phyloP scores from a whole-genome alignment of 345 rosid species.

The Eucalyptus guilfoylei region DNA sequence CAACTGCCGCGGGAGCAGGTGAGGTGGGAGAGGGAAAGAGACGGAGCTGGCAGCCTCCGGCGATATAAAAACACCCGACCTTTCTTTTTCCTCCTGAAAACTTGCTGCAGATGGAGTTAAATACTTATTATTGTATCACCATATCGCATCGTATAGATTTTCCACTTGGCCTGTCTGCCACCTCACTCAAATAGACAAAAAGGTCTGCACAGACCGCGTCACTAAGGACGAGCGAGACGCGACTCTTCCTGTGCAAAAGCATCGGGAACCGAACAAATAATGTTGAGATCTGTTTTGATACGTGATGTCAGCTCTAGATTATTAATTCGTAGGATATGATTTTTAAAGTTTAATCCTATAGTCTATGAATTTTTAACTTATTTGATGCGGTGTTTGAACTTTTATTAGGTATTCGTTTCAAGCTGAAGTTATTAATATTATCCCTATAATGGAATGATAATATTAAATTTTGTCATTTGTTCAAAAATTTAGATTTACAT shows the following conservation, averaged over 20 bases:
- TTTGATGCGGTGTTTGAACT: fast-evolving
- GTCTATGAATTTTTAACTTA: neutral
- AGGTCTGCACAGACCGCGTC: neutral
- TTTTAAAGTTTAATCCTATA: no score
- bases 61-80: neutral
- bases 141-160: neutral
- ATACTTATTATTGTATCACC: no score
- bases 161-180: neutral
- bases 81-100: neutral
- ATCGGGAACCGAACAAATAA: no score
- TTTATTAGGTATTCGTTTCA: fast-evolving
- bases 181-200: neutral
- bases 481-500: fast-evolving
- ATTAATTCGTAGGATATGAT: no score
- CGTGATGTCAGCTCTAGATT: no score
- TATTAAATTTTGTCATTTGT: neutral
- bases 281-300: no score
- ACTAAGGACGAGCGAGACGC: no score
- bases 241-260: neutral
- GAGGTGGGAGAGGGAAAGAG: neutral
- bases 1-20: neutral
- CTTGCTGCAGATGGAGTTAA: neutral
- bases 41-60: neutral
- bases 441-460: no score
- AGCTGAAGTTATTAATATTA: no score